Conservation (phyloP, 805 yeast species). For the Zygoascus ofunaensis region DNA sequence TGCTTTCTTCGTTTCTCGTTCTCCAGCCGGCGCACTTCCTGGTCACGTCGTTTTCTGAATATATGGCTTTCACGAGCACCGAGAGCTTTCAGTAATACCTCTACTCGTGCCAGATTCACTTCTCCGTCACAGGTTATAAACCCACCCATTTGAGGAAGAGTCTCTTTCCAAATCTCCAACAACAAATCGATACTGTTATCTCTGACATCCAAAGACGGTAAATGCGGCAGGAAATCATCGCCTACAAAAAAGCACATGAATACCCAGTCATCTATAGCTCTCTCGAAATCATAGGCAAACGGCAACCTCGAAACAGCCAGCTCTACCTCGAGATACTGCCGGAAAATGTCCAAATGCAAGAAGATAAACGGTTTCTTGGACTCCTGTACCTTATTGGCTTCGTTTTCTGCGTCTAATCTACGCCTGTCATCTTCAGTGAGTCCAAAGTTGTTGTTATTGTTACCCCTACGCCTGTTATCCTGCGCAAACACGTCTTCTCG, state of each 20-base stretch:
- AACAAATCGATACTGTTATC: constrained; percentile 85
- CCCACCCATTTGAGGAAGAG: constrained; percentile 56
- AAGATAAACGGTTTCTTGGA: constrained; percentile 71
- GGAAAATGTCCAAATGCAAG: constrained; percentile 78
- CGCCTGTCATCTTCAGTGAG: constrained; percentile 41
- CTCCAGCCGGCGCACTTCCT: constrained; percentile 61
- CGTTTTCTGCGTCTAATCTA: constrained; percentile 26
- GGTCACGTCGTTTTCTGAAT: constrained; percentile 57
- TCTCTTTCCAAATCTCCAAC: constrained; percentile 73
- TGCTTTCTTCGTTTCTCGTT: constrained; percentile 49
- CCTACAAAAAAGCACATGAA: constrained; percentile 98
- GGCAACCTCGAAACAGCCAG: constrained; percentile 59
- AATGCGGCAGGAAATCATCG: constrained; percentile 94
- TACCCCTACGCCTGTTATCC: constrained; percentile 33
- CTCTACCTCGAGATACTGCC: constrained; percentile 85
- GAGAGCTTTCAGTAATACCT: constrained; percentile 52
- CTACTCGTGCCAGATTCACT: constrained; percentile 68
- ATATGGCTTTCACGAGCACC: constrained; percentile 71
- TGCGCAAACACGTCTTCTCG: constrained; percentile 96
- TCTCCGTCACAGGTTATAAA: constrained; percentile 88
- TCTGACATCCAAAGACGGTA: constrained; percentile 89
- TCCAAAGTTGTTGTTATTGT: constrained; percentile 43
- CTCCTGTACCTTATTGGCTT: constrained; percentile 30
- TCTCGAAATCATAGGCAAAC: constrained; percentile 75
- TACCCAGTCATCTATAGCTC: constrained; percentile 98